Conservation (phyloP, 2,329 filamentous ascomycete species). For the Davidsoniella australis region DNA sequence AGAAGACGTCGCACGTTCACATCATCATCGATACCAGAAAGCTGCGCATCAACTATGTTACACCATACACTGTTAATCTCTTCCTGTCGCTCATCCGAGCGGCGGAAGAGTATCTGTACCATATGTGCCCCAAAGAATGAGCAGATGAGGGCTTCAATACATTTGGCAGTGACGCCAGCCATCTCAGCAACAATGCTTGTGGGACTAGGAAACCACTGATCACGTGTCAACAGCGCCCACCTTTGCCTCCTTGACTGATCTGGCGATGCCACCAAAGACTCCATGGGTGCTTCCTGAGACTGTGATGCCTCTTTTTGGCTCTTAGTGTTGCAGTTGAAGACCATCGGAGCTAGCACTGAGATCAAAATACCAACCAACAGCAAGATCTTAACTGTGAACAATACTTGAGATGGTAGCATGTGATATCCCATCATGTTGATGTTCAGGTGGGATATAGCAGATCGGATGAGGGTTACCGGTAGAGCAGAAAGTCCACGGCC, state of each 20-base stretch:
- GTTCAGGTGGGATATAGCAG: slow-evolving; percentile 30
- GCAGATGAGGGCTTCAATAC: slow-evolving; percentile 61
- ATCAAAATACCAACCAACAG: slow-evolving; percentile 35
- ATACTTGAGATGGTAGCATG: slow-evolving; percentile 25
- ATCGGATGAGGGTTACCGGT: slow-evolving; percentile 40
- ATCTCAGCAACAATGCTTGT: slow-evolving; percentile 78
- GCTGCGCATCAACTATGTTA: slow-evolving; percentile 81
- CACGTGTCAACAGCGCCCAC: slow-evolving; percentile 86
- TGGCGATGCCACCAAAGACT: slow-evolving; percentile 60
- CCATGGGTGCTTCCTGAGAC: slow-evolving; percentile 26
- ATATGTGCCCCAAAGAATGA: slow-evolving; percentile 60
- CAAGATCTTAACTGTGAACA: slow-evolving; percentile 35
- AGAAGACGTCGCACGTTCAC: slow-evolving; percentile 77
- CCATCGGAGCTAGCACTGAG: slow-evolving; percentile 37
- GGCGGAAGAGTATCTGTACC: slow-evolving; percentile 64
- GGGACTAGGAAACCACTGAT: slow-evolving; percentile 65
- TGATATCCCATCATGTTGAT: slow-evolving; percentile 38
- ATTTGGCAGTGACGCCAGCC: slow-evolving; percentile 63
- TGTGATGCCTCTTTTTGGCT: slow-evolving; percentile 31
- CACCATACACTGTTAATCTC: slow-evolving; percentile 83
- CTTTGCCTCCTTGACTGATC: slow-evolving; percentile 43
- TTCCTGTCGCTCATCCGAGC: slow-evolving; percentile 68
- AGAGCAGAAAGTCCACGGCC: slow-evolving; percentile 51
- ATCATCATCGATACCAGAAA: slow-evolving; percentile 77
- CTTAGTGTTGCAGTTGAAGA: slow-evolving; percentile 24